Percentiles rank a stretch among this genome's conserved stretches.
Conservation (phyloP, 305 asterid species). For the Fraxinus sp. region DNA sequence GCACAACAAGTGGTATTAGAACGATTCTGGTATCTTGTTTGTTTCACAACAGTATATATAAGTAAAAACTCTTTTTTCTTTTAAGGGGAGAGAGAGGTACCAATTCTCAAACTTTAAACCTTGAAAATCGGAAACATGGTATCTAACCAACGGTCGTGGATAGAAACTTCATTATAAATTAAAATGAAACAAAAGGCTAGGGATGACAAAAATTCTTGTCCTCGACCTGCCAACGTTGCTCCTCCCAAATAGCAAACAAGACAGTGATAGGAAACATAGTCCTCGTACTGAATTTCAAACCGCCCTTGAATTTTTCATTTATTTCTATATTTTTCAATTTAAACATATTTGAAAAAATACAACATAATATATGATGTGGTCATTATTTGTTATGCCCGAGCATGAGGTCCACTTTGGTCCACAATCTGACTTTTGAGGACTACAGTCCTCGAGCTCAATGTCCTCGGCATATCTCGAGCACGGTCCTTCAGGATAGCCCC, state of each 20-base stretch:
- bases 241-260: neutral
- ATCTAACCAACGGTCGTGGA: neutral
- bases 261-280: neutral
- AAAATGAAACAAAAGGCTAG: neutral
- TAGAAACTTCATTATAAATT: neutral
- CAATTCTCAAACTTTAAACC: neutral
- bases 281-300: neutral
- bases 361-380: no score
- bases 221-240: neutral
- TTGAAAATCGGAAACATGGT: neutral
- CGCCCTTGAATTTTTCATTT: neutral
- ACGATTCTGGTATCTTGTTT: no score
- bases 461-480: no score
- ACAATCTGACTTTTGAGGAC: no score
- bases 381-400: no score
- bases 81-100: neutral
- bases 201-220: neutral
- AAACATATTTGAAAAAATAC: no score
- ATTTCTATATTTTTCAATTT: no score
- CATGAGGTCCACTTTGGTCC: no score
- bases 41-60: no score
- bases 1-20: no score
- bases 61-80: neutral
- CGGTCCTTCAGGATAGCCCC: no score
- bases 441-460: no score